A percentile compares a stretch with the other conserved stretches of the same genome.
Conservation (phyloP, 768 basidiomycete species). For the Saitozyma sp. region DNA sequence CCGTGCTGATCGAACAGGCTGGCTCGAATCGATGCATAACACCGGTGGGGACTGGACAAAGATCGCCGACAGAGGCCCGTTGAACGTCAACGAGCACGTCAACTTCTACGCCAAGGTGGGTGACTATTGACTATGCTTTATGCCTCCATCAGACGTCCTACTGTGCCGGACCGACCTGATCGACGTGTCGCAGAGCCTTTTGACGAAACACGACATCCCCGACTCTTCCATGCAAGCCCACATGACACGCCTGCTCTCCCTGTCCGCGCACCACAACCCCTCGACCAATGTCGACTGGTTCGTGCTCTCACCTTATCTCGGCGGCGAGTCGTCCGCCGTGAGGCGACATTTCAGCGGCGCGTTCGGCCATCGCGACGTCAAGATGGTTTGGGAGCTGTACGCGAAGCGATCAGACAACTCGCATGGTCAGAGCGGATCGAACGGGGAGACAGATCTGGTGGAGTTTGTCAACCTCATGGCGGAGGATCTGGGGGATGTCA, state of each 20-base stretch:
- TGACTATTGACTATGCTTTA: neutral
- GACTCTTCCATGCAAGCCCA: neutral
- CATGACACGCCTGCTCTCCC: constrained; percentile 11
- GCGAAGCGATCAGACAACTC: constrained; percentile 3
- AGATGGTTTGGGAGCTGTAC: constrained; percentile 17
- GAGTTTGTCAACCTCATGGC: no score
- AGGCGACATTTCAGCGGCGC: neutral
- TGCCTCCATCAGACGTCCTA: neutral
- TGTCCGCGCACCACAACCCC: constrained; percentile 10
- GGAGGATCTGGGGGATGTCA: neutral
- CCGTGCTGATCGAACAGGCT: constrained; percentile 1
- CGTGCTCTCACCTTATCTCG: constrained; percentile 16
- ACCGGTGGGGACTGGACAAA: constrained; percentile 19
- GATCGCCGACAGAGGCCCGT: constrained; percentile 6
- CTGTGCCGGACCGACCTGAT: neutral
- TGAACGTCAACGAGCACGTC: constrained; percentile 17
- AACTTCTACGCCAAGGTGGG: constrained; percentile 21
- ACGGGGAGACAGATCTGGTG: no score
- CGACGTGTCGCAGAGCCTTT: neutral
- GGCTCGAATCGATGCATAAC: constrained; percentile 15
- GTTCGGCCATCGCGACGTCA: constrained; percentile 17
- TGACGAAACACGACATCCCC: no score
- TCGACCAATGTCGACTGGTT: constrained; percentile 19
- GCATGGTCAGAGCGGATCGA: no score
- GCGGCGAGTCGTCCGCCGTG: constrained; percentile 11